phyloP scores from a whole-genome alignment of 495 filamentous ascomycete species.

The Patellaria atrata region DNA sequence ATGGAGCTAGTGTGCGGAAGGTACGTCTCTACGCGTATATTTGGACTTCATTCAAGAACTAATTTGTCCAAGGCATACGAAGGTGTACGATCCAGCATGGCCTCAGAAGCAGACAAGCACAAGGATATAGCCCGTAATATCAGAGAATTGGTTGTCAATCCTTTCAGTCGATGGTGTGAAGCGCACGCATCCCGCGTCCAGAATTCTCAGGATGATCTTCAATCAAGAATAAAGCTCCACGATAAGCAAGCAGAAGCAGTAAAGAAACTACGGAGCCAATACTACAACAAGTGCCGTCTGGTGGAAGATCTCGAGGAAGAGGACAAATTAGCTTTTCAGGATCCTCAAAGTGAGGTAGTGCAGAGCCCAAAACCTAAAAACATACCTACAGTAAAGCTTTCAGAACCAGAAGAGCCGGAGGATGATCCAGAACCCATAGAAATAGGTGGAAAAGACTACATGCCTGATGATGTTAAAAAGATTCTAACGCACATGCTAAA shows the following conservation, averaged over 20 bases:
- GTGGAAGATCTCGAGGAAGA: constrained; percentile 96
- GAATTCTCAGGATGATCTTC: constrained; percentile 86
- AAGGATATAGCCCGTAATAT: constrained; percentile 92
- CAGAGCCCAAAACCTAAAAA: constrained; percentile 49
- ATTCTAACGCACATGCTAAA: constrained; percentile 76
- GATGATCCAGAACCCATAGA: constrained; percentile 77
- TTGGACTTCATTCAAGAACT: background rate
- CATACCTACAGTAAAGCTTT: constrained; percentile 34
- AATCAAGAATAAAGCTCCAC: constrained; percentile 74
- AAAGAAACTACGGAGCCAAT: constrained; percentile 83
- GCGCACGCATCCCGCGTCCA: constrained; percentile 82
- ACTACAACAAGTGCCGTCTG: constrained; percentile 96
- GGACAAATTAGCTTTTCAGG: constrained; percentile 93
- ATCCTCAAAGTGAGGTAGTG: constrained; percentile 42
- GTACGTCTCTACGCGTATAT: constrained; percentile 32
- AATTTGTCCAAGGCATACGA: constrained; percentile 63
- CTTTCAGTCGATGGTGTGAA: constrained; percentile 90
- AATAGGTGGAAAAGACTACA: constrained; percentile 75
- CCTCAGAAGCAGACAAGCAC: constrained; percentile 78
- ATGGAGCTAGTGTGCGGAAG: constrained; percentile 92
- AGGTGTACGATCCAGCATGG: constrained; percentile 87
- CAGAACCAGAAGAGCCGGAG: constrained; percentile 36
- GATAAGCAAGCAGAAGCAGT: constrained; percentile 82
- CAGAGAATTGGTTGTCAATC: constrained; percentile 82
- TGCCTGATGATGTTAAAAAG: constrained; percentile 76